Percentiles rank a stretch among this genome's conserved stretches.
These are phyloP conservation scores for Podospora comata DNA, from an alignment of 495 filamentous ascomycete genomes.

Conservation along the genomic window DNA sequence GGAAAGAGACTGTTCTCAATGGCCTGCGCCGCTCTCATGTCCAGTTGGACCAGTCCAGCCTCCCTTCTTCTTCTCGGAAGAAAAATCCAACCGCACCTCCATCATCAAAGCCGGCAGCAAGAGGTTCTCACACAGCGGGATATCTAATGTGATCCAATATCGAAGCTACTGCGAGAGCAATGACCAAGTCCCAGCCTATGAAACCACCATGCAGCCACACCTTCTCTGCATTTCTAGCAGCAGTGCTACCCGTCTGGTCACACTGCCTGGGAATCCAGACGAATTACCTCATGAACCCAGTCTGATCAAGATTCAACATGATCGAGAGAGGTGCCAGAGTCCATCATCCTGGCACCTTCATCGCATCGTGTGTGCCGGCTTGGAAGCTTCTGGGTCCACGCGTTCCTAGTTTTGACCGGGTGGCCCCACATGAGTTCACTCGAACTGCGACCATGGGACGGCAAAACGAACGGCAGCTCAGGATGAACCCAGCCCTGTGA, in stretches of 20 bases:
- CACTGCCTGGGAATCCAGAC: not conserved
- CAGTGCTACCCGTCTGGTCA: constrained; percentile 17
- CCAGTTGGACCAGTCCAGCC: not conserved
- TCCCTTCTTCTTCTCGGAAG: not conserved
- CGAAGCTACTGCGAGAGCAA: not conserved
- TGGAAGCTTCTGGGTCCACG: constrained; percentile 15
- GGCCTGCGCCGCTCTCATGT: constrained; percentile 9
- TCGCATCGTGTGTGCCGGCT: constrained; percentile 9
- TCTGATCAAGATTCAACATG: constrained; percentile 10
- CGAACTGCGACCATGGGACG: not conserved
- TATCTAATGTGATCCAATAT: not conserved
- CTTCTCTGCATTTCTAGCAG: not conserved
- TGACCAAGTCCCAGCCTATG: constrained; percentile 1
- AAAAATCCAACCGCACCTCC: too few species aligned
- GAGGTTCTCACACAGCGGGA: not conserved
- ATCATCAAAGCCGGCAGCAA: not conserved
- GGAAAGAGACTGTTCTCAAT: constrained; percentile 2
- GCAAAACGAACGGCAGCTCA: constrained; percentile 3
- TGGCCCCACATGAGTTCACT: constrained; percentile 13
- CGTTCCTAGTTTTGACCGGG: constrained; percentile 5
- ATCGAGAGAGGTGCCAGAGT: not conserved
- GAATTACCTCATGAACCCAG: constrained; percentile 15
- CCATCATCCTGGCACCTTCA: not conserved
- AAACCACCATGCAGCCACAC: constrained; percentile 17
- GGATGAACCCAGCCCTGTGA: constrained; percentile 6